These are phyloP conservation scores for Fusarium torulosum DNA, from an alignment of 2,329 filamentous ascomycete genomes.

Conservation along the genomic window DNA sequence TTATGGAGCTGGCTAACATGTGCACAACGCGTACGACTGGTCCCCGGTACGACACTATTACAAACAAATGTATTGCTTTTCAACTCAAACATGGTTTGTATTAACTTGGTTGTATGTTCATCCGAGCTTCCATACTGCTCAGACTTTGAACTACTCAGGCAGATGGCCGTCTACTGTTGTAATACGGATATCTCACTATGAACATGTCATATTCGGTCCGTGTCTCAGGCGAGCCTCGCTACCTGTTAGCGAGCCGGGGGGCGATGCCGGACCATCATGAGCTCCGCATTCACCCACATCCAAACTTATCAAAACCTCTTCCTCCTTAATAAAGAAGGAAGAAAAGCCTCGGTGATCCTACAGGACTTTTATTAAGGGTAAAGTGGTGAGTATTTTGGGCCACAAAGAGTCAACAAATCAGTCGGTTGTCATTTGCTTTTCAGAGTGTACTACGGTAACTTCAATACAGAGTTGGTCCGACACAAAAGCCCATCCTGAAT, in stretches of 20 bases:
- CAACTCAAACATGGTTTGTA: not conserved
- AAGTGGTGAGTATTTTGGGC: not conserved
- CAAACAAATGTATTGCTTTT: not conserved
- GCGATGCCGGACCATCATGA: not conserved
- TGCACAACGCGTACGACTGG: not conserved
- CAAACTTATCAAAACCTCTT: not conserved
- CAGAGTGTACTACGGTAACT: not conserved
- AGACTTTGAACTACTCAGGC: not conserved
- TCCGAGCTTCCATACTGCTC: not conserved
- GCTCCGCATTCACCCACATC: not conserved
- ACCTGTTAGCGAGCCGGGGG: slow-evolving; percentile 7
- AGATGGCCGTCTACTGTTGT: slow-evolving; percentile 11
- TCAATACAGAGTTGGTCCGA: not conserved
- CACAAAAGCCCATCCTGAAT: slow-evolving; percentile 9
- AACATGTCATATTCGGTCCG: slow-evolving; percentile 23
- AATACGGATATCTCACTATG: slow-evolving; percentile 13
- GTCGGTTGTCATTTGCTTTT: not conserved
- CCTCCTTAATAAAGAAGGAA: not conserved
- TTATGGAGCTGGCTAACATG: not conserved
- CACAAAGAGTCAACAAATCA: not conserved
- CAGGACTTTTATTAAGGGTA: not conserved
- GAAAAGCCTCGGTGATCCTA: not conserved
- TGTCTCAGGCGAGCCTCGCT: slow-evolving; percentile 18
- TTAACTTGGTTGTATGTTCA: not conserved
- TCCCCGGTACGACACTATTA: not conserved